phyloP scores from a whole-genome alignment of 257 asterid genomes.

The Lycium barbarum region DNA sequence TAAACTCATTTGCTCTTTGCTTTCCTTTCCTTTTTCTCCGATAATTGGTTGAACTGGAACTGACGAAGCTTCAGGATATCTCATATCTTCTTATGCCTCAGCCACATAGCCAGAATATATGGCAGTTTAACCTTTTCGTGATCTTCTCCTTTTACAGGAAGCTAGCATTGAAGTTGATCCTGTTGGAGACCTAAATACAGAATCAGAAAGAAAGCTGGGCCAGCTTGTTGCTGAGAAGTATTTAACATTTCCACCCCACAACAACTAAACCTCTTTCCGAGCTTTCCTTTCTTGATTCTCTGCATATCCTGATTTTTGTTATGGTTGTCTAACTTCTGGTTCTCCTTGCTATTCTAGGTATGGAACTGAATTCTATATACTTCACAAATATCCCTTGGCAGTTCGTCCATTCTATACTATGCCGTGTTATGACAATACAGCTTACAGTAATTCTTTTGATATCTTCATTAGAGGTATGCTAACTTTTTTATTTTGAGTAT shows the following conservation, averaged over 20 bases:
- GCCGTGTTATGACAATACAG: slow-evolving; percentile 72
- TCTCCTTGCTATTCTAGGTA: slow-evolving; percentile 51
- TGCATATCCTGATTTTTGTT: slow-evolving; percentile 9
- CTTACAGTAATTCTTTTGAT: slow-evolving; percentile 85
- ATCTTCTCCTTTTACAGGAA: slow-evolving; percentile 51
- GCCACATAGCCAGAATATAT: background rate
- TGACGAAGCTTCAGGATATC: background rate
- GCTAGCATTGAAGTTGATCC: slow-evolving; percentile 89
- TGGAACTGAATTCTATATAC: slow-evolving; percentile 91
- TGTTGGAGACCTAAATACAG: slow-evolving; percentile 86
- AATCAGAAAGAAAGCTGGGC: slow-evolving; percentile 82
- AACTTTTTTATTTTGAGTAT: background rate
- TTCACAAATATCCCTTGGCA: slow-evolving; percentile 83
- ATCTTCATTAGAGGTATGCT: slow-evolving; percentile 78
- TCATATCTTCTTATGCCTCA: background rate
- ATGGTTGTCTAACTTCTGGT: background rate
- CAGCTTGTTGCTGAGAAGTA: slow-evolving; percentile 87
- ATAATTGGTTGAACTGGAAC: background rate
- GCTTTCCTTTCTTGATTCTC: background rate
- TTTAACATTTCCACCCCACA: slow-evolving; percentile 23
- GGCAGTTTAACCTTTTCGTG: background rate
- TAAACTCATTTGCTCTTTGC: background rate
- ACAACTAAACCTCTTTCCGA: background rate
- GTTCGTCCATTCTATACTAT: slow-evolving; percentile 93
- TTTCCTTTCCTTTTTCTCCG: background rate